Conservation (phyloP, 306 rosid species). For the Ziziphus jujuba region DNA sequence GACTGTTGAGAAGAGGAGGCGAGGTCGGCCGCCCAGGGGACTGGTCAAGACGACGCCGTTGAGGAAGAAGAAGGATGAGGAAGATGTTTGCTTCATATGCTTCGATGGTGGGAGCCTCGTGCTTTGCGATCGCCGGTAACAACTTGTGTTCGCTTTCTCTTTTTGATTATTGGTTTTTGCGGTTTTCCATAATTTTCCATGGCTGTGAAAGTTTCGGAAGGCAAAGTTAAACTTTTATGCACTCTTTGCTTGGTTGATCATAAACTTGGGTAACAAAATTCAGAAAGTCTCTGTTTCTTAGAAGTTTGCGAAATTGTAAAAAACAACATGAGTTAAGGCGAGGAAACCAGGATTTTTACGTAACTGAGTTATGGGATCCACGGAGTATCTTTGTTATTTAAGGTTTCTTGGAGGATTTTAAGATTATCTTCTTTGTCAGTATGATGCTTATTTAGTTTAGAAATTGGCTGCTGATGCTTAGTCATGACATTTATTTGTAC, state of each 20-base stretch:
- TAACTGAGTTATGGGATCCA: conserved; percentile 4
- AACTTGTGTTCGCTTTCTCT: conserved; percentile 3
- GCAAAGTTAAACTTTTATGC: neutral
- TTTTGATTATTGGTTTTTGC: neutral
- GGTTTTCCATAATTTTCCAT: conserved; percentile 5
- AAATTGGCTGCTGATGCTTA: neutral
- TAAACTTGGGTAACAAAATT: conserved; percentile 1
- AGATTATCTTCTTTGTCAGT: neutral
- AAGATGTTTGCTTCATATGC: conserved; percentile 95
- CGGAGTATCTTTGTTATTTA: neutral
- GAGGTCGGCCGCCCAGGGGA: conserved; percentile 78
- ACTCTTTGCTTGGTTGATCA: neutral
- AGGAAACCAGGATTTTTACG: neutral
- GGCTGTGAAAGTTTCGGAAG: neutral
- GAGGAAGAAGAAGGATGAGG: conserved; percentile 59
- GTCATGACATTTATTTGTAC: conserved; percentile 1
- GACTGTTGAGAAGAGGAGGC: conserved; percentile 47
- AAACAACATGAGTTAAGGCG: conserved; percentile 6
- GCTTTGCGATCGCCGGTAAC: conserved; percentile 99
- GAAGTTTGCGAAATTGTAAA: neutral
- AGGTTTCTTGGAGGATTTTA: neutral
- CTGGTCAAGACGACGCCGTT: conserved; percentile 33
- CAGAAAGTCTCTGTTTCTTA: neutral
- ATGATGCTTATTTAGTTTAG: neutral
- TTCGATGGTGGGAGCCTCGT: conserved; percentile 97